Evolutionary conservation across 805 yeast species (phyloP), one percentile per base, ranked within the genome.

Genomic region (Schizosaccharomyces octosporus): DNA sequence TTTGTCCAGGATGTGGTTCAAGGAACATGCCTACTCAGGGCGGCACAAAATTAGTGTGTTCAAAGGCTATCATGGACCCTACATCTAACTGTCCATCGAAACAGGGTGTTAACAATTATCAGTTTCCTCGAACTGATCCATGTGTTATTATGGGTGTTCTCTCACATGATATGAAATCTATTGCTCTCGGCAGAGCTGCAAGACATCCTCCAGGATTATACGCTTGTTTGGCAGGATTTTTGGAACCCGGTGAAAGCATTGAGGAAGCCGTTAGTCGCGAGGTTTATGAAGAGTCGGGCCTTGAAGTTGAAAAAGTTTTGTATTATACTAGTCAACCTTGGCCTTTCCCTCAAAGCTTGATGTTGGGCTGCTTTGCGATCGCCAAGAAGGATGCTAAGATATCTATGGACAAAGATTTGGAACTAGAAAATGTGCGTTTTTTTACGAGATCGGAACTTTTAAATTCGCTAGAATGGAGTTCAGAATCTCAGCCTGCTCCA

Each of bases 271-370:
- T 90, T 27, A 74, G 82, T 57, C 76, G 98, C 64, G 98, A 90
- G 70, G 84, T 86, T 39, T 89, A 93, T 87, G 98, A 90, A 70
- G 98, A 90, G 71, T 83, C 97, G 4, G 98, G 98, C 6, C 84
- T 87, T 43, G 76, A 72, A 61, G 81, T 77, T 36, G 72, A 73
- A 15, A 70, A 78, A 3, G 84, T 90, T 36, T 72, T 76, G 61
- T 77, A 90, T 61, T 72, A 83, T 27, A 75, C 81, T 66, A 79
- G 93, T 13, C 97, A 90, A 72, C 97, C 98, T 3, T 90, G 98
- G 98, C 98, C 98, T 19, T 90, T 82, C 71, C 97, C 97, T 1
- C 88, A 87, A 0, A 87, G 84, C 69, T 72, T 90, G 66, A 90
- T 90, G 97, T 78, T 90, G 66, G 97, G 97, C 9, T 89, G 97